Conservation (phyloP, 345 rosid species). For the Odontarrhena argentea region DNA sequence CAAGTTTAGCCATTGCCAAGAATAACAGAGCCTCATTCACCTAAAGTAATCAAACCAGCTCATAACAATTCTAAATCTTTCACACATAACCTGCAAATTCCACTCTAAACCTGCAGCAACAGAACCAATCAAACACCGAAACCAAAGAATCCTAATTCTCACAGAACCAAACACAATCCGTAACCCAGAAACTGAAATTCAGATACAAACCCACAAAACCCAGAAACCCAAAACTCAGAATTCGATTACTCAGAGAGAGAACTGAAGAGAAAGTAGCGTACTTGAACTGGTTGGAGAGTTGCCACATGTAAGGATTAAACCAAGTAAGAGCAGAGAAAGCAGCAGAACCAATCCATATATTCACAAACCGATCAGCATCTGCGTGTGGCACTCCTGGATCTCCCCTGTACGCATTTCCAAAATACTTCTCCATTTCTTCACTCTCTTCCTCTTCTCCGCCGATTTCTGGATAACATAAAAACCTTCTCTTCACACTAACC, state of each 20-base stretch:
- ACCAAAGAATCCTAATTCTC: neutral
- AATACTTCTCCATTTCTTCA: constrained; percentile 75
- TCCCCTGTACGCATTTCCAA: constrained; percentile 88
- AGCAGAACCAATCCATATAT: constrained; percentile 85
- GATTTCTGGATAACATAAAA: constrained; percentile 26
- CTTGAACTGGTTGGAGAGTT: constrained; percentile 76
- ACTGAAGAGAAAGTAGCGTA: constrained; percentile 24
- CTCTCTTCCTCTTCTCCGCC: constrained; percentile 15
- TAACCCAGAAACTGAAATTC: constrained; percentile 14
- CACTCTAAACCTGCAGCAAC: neutral
- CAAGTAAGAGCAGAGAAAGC: constrained; percentile 70
- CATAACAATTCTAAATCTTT: no score
- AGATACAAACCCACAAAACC: constrained; percentile 8
- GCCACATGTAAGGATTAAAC: constrained; percentile 82
- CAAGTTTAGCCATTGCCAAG: neutral
- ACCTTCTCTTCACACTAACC: neutral
- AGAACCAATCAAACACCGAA: neutral
- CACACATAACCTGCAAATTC: no score
- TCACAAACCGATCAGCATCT: constrained; percentile 61
- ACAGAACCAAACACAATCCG: constrained; percentile 13
- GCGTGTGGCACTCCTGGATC: constrained; percentile 97
- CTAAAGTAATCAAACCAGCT: no score
- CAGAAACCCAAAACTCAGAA: neutral
- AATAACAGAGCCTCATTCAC: neutral
- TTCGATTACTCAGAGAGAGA: neutral